Percentiles rank a stretch among this genome's conserved stretches.
Conservation (phyloP, 2,329 filamentous ascomycete species). For the Fusarium miscanthi region DNA sequence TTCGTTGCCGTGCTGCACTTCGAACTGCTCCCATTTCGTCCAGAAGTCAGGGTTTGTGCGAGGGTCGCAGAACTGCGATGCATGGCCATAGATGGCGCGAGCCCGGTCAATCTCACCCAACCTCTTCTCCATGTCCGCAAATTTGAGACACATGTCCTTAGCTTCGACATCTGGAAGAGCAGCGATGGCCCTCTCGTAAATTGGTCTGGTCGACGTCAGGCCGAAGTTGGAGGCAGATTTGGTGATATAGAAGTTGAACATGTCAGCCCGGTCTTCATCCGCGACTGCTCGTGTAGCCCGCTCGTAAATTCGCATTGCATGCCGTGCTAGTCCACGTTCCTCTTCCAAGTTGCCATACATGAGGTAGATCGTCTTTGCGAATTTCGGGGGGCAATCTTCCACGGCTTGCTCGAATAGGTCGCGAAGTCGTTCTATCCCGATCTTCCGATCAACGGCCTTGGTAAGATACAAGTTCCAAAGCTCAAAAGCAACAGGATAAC, state of each 20-base stretch:
- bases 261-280: constrained; percentile 93
- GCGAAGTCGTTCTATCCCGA: constrained; percentile 90
- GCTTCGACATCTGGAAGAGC: constrained; percentile 94
- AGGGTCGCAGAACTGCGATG: constrained; percentile 96
- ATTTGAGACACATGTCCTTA: constrained; percentile 98
- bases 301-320: constrained; percentile 99
- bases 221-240: constrained; percentile 99
- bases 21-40: constrained; percentile 97
- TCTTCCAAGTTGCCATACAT: constrained; percentile 99
- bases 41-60: constrained; percentile 91
- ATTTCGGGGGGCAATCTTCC: constrained; percentile 93
- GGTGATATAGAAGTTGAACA: constrained; percentile 99
- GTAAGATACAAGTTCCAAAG: constrained; percentile 98
- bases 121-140: constrained; percentile 94
- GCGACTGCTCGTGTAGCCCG: constrained; percentile 93
- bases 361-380: constrained; percentile 93
- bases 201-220: constrained; percentile 90
- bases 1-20: constrained; percentile 97
- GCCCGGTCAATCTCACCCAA: constrained; percentile 95
- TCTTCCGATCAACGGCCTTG: constrained; percentile 95
- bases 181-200: constrained; percentile 95
- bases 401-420: constrained; percentile 98
- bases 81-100: constrained; percentile 94
- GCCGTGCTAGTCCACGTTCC: constrained; percentile 90
- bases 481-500: constrained; percentile 97